Evolutionary conservation across 176 grass and related monocot genomes (phyloP), one percentile per base, ranked within the genome.

Genomic region (Calamus simplicifolius): DNA sequence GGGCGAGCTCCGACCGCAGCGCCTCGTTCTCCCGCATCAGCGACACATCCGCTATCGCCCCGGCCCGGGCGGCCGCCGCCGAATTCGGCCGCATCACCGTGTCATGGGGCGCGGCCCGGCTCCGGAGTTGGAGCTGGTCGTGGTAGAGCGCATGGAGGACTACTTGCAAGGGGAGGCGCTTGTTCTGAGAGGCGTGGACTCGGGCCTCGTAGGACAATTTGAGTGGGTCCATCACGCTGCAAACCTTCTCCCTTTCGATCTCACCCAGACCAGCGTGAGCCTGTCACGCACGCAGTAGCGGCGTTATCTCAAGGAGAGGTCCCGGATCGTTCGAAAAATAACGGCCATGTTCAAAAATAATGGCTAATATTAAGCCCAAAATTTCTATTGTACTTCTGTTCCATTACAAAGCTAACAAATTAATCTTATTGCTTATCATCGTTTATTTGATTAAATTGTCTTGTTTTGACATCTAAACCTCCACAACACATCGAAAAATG

Each of bases 201-300:
- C 90, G 82, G 5, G 85, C 85, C 67, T 83, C 74, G 79, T 81
- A 71, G 2, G 90, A 85, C 0, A 95, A 79, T 75, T 67, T 78
- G 52, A 82, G 80, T 25, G 84, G 82, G 63, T 97, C 92, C 66
- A 95, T 78, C 72, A 97, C 81, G 63, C 82, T 88, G 81, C 92
- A 97, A 27, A 88, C 65, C 72, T 91, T 91, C 85, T 91, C 89
- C 61, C 82, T 82, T 55, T 86, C 82, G 63, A 95, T 78, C 79
- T 95, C 90, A 15, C 86, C 85, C 27, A 95, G 58, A 17, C 14
- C 54, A 2, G 82, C 66, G 59, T 95, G 90, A 19, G 82, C 82
- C 81, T 84, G 48, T 6, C 16, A 25, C 50, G 7, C n/a, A n/a
- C n/a, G n/a, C 31, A 38, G 7, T 8, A 10, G 7, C 6, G 30